Base-by-base conservation (phyloP, 805 yeast species). In the Henningerozyma blattae region DNA sequence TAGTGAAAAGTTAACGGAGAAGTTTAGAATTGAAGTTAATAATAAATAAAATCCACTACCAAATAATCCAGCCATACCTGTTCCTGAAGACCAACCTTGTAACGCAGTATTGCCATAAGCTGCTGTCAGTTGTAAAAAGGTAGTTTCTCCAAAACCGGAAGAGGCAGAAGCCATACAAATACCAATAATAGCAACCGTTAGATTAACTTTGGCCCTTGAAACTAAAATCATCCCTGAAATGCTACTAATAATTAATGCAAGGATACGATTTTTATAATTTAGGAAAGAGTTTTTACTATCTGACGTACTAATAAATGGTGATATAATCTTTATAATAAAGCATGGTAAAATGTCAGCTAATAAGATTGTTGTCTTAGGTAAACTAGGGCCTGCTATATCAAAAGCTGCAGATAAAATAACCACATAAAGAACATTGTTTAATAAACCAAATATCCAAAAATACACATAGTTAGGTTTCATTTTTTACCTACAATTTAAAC, bases 1-100 rank as follows among this genome's bases (percentile, higher is more conserved):
- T 27, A 89, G 61, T 0, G 83, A 62, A 1, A 62, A 37, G 38
- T 63, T 63, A 0, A 82, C 75, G 5, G 70, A 56, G 2, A 84
- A 37, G 1, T 72, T 65, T 16, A 82, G 31, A 48, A 85, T 59
- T 1, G 89, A 78, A 0, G 96, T 89, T 45, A 83, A 40, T 1
- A 79, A 43, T 67, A 89, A 47, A 48, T 72, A 87, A 12, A 70
- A 49, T 34, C 80, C 82, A 33, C 87, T 74, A 0, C 97, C 98
- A 15, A 72, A 68, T 4, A 89, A 54, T 0, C 98, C 98, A 1
- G 98, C 97, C 15, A 85, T 94, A 3, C 98, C 97, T 0, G 97
- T 89, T 1, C 98, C 98, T 6, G 86, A 72, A 15, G 94, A 81
- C 74, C 93, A 89, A 1, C 94, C 96, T 32, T 77, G 74, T 30